Base-by-base conservation (phyloP, 345 rosid genomes). In the Clarkia xantiana region DNA sequence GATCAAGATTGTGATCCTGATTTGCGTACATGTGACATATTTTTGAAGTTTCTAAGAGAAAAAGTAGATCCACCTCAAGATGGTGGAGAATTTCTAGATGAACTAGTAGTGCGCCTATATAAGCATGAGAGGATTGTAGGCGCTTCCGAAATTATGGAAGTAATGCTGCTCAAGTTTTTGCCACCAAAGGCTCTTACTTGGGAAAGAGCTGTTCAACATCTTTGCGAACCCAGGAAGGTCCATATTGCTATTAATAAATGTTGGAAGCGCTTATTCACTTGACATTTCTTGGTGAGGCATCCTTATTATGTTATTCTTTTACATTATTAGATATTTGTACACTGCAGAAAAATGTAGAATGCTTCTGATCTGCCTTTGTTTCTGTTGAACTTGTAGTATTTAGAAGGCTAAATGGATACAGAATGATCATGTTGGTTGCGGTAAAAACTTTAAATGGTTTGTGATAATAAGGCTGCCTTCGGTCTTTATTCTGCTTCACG, bases 1-100 rank as follows among this genome's bases (percentile, higher is more conserved):
- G 85, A 80, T 51, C 62, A 59, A 59, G 90, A 74, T 29, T 80
- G 87, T 54, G 96, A 91, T 59, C 98, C 96, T 0, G 93, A 91
- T 68, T 44, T 66, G 11, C 67, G 49, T 41, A 86, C 98, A 13
- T 91, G 98, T 69, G 77, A 80, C 73, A 73, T 64, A 6, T 81
- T 91, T 63, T 68, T 84, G 71, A 80, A 70, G 62, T 61, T 66
- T 53, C 49, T 86, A 65, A 61, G 73, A 46, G 90, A 86, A 69
- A 83, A 79, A 66, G 40, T 81, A 54, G 73, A 76, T 41, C 78
- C 83, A 40, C 78, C 76, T 62, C 84, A 81, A 58, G 96, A 78
- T 63, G 87, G 89, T 44, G 68, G 62, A 29, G 75, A 58, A 18
- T 91, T 86, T 69, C 64, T 91, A 20, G 94, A 86, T 41, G 98